Evolutionary conservation across 2,329 filamentous ascomycete species (phyloP), one percentile per base, ranked within the genome.

Genomic region (Calonectria pauciramosa): DNA sequence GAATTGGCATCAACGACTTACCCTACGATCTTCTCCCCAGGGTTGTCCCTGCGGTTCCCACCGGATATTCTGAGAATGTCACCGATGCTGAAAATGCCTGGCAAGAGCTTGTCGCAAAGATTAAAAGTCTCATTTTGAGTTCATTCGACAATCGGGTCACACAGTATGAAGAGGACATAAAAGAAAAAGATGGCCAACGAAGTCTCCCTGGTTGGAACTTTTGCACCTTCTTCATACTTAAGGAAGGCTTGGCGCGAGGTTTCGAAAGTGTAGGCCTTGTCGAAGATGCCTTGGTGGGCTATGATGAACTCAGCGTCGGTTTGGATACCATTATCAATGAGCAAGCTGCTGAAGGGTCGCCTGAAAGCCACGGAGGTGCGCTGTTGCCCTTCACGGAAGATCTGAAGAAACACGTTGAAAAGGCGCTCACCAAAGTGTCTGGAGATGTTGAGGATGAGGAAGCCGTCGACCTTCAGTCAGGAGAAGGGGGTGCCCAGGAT

Each of bases 211-310:
- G 97, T 0, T 99, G 97, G 97, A 99, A 99, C 82, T 99, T 99
- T 83, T 99, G 97, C 85, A 99, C 97, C 0, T 99, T 99, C 83
- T 99, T 99, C 83, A 96, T 99, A 20, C 89, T 99, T 11, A 99
- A 99, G 82, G 97, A 99, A 84, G 97, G 97, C 0, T 87, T 99
- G 44, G 96, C 97, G 1, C 91, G 95, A 78, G 97, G 96, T 0
- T 98, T 99, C 79, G 97, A 99, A 84, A 99, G 95, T 82, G 96
- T 99, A 4, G 97, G 97, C 0, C 88, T 99, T 13, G 95, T 98
- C 11, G 97, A 99, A 82, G 97, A 99, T 88, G 96, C 97, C 4
- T 87, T 99, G 49, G 94, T 97, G 6, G 95, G 96, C 18, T 99
- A 99, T 80, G 97, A 99, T 83, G 96, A 99, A 86, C 91, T 99